Evolutionary conservation across 2,329 filamentous ascomycete genomes (phyloP), one percentile per base, ranked within the genome.

Genomic region (Paecilomyces formosus): DNA sequence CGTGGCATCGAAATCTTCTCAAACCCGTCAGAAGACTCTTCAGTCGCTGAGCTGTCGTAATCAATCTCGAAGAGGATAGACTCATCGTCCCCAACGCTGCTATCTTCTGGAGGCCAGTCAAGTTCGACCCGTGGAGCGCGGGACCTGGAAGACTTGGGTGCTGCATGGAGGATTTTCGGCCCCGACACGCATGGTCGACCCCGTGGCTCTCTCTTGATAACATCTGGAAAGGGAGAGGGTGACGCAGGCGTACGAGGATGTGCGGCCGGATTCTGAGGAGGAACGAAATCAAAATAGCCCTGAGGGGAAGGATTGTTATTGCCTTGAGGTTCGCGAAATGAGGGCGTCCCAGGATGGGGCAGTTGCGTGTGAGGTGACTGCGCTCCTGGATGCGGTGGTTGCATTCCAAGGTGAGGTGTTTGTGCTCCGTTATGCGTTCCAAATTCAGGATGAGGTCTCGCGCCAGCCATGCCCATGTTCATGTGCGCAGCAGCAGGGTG

Each of bases 21-120:
- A 18, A 63, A 59, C 39, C 69, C 68, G 31, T 60, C 60, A 13
- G 65, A 64, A 9, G 64, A 65, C 28, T 65, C 64, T 11, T 72
- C 71, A 6, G 67, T 70, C 1, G 62, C 63, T 6, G 69, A 71
- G 39, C 63, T 69, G 7, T 65, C 59, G 4, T 66, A 61, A 3
- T 67, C 67, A 8, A 59, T 39, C 21, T 71, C 71, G 45, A 68
- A 68, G 7, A 68, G 56, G 39, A 63, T 58, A 1, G 68, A 70
- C 18, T 70, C 67, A 18, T 70, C 68, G 28, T 72, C 68, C n/a
- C 64, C 68, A 24, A 65, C 60, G 45, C 68, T 72, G 57, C 62
- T 65, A 2, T 59, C 62, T 18, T 62, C 62, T 4, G 63, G 63
- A 45, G 59, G 55, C 62, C 57, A 67, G 30, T 53, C 54, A 12